Conservation (phyloP, 2,329 filamentous ascomycete species). For the Fusarium sp. region DNA sequence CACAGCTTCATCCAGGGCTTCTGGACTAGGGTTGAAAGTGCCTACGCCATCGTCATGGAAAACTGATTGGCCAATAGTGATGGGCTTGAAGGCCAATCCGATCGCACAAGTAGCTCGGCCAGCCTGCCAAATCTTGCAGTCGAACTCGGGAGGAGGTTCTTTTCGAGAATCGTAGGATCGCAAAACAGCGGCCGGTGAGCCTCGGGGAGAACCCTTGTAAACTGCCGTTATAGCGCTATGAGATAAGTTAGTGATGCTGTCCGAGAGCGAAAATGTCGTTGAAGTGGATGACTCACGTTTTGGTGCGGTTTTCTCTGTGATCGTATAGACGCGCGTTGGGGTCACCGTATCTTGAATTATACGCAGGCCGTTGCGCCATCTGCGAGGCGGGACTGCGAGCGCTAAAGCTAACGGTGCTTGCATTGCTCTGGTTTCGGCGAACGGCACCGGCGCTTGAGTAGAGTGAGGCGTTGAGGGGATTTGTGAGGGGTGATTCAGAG, state of each 20-base stretch:
- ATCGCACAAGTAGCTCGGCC: slow-evolving; percentile 94
- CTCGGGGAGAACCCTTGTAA: slow-evolving; percentile 83
- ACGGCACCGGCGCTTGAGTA: slow-evolving; percentile 61
- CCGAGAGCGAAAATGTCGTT: background rate
- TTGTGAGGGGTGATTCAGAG: slow-evolving; percentile 55
- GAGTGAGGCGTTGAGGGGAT: slow-evolving; percentile 57
- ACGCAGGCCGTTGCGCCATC: slow-evolving; percentile 63
- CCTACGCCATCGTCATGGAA: slow-evolving; percentile 95
- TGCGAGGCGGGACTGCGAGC: slow-evolving; percentile 72
- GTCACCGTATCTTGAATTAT: slow-evolving; percentile 77
- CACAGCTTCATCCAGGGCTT: slow-evolving; percentile 88
- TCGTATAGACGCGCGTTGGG: slow-evolving; percentile 92
- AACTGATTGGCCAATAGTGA: slow-evolving; percentile 90
- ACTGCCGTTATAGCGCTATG: slow-evolving; percentile 89
- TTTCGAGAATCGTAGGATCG: slow-evolving; percentile 96
- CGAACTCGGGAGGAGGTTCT: slow-evolving; percentile 89
- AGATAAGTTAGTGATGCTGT: slow-evolving; percentile 24
- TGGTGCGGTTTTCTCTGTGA: slow-evolving; percentile 84
- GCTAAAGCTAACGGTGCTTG: slow-evolving; percentile 86
- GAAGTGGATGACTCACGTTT: slow-evolving; percentile 76
- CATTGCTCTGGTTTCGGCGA: slow-evolving; percentile 79
- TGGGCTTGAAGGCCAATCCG: slow-evolving; percentile 93
- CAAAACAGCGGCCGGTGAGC: slow-evolving; percentile 77
- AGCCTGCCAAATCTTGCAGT: slow-evolving; percentile 97
- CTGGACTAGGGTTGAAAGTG: slow-evolving; percentile 90